Evolutionary conservation across 805 yeast species (phyloP), one percentile per base, ranked within the genome.

Genomic region (Spathaspora arborariae): DNA sequence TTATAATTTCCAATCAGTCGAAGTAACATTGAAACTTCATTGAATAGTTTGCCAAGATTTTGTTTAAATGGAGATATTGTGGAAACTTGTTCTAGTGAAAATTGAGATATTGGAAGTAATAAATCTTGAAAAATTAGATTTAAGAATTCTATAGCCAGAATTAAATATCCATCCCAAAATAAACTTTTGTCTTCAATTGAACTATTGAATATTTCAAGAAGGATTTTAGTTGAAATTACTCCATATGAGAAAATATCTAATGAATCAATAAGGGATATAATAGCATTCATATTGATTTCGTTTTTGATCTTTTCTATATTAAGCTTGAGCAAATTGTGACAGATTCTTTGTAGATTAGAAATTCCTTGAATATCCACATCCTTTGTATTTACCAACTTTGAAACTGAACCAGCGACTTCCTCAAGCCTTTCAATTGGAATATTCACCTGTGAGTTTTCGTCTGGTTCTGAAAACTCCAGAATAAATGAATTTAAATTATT

Each of bases 151-250:
- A 80, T 53, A 0, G 76, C 68, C 2, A 70, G 63, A 3, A 56
- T 53, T 13, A 81, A 51, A 52, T 72, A 74, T 4, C 65, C 67
- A 34, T 80, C 84, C 20, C 76, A 51, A 45, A 73, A 72, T 3
- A 84, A 54, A 35, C 60, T 63, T 48, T 74, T 75, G 44, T 79
- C 81, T 2, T 56, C 49, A 37, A 70, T 55, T 30, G 65, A 63
- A 13, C 76, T 55, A 22, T 70, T 68, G 45, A 81, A 66, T 1
- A 78, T 62, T 3, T 60, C 51, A 40, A 81, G 58, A 4, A 78
- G 58, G 3, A 74, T 50, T 2, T 65, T 58, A 2, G 72, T 58
- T 16, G 27, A 40, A 5, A 30, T 10, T n/a, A 8, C 43, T 9
- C 16, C 35, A 40, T n/a, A 5, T 9, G 20, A 26, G 16, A 40